These are phyloP conservation scores for Russula sp. DNA, from an alignment of 768 basidiomycete species.

Conservation along the genomic window DNA sequence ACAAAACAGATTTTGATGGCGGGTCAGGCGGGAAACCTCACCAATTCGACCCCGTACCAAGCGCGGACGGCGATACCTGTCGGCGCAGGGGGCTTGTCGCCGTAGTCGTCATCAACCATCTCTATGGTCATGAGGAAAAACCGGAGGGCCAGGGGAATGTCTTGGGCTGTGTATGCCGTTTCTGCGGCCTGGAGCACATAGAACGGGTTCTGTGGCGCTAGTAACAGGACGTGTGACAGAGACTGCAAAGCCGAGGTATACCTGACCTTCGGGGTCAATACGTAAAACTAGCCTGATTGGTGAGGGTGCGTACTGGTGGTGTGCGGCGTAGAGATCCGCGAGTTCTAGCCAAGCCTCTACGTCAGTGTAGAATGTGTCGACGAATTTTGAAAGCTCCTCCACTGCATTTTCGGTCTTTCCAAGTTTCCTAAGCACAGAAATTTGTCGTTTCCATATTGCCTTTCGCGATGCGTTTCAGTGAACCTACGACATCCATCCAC, in stretches of 20 bases:
- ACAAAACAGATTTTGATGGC: not conserved
- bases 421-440: constrained; percentile 59
- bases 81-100: constrained; percentile 38
- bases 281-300: not conserved
- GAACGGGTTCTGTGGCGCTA: constrained; percentile 84
- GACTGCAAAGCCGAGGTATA: constrained; percentile 69
- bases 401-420: constrained; percentile 63
- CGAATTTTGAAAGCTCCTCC: constrained; percentile 60
- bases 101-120: constrained; percentile 61
- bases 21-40: constrained; percentile 31
- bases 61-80: constrained; percentile 57
- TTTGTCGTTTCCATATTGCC: constrained; percentile 78
- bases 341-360: constrained; percentile 86
- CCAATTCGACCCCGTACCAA: constrained; percentile 81
- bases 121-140: constrained; percentile 75
- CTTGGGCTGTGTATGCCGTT: constrained; percentile 75
- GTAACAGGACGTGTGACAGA: constrained; percentile 72
- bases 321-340: constrained; percentile 68
- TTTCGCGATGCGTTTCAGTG: constrained; percentile 24
- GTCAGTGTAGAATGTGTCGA: constrained; percentile 87
- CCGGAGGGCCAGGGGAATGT: constrained; percentile 70
- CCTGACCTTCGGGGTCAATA: constrained; percentile 35
- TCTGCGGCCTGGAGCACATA: constrained; percentile 82
- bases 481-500: not conserved
- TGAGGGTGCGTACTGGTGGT: constrained; percentile 55